phyloP scores from a whole-genome alignment of 805 yeast genomes.

The Aciculoconidium aculeatum region DNA sequence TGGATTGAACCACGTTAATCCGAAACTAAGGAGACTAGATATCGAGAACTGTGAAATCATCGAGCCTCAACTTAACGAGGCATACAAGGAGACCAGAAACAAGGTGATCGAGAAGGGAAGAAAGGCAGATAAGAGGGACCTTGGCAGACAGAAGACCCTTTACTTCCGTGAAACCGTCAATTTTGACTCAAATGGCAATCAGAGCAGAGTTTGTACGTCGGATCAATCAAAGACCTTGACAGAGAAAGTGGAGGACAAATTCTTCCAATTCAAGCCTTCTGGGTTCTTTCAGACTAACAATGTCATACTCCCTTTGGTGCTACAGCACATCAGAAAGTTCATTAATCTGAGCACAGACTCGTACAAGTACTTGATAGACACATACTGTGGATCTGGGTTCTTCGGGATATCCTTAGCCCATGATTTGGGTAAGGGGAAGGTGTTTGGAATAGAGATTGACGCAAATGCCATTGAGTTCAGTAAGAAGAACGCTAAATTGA shows the following conservation, averaged over 20 bases:
- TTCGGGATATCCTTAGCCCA: slow-evolving; percentile 34
- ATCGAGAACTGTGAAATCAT: slow-evolving; percentile 34
- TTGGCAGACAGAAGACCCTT: slow-evolving; percentile 14
- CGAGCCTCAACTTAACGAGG: slow-evolving; percentile 23
- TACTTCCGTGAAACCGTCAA: slow-evolving; percentile 30
- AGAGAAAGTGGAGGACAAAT: slow-evolving; percentile 27
- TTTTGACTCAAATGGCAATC: slow-evolving; percentile 27
- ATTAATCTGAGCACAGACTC: slow-evolving; percentile 7
- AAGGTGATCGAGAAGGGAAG: too few species aligned
- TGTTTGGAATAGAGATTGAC: slow-evolving; percentile 39
- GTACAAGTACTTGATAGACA: slow-evolving; percentile 30
- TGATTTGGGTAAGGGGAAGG: slow-evolving; percentile 25
- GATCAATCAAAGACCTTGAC: slow-evolving; percentile 25
- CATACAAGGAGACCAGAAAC: slow-evolving; percentile 13
- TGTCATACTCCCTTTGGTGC: slow-evolving; percentile 28
- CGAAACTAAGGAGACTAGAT: slow-evolving; percentile 23
- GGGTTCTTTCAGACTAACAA: slow-evolving; percentile 39
- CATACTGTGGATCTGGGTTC: slow-evolving; percentile 44
- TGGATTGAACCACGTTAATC: slow-evolving; percentile 26
- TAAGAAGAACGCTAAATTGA: slow-evolving; percentile 32
- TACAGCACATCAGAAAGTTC: slow-evolving; percentile 25
- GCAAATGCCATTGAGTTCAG: slow-evolving; percentile 29
- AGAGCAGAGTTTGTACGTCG: slow-evolving; percentile 18
- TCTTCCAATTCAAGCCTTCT: slow-evolving; percentile 33
- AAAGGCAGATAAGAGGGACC: too few species aligned